Evolutionary conservation across 2,329 filamentous ascomycete genomes (phyloP), one percentile per base, ranked within the genome.

Genomic region (Colletotrichum paranaense): DNA sequence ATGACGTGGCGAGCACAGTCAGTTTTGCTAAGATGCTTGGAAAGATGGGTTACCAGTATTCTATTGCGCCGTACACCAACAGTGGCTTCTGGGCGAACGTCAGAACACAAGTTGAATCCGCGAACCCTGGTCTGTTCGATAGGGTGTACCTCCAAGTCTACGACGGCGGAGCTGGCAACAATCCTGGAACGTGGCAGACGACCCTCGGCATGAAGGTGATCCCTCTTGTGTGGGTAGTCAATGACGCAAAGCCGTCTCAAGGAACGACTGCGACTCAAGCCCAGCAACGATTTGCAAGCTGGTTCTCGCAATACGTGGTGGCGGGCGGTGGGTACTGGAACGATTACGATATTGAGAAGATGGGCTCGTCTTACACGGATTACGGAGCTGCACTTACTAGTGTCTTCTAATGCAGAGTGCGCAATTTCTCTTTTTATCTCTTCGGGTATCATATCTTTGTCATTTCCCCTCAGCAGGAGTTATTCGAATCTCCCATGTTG

Each of bases 341-440:
- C 58, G 84, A 86, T 72, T 86, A 81, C 68, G 85, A 86, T 72
- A 84, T 86, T 56, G 84, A 86, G 79, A 85, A 84, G 77, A 85
- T 85, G 81, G 76, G 76, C 7, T 75, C 81, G 46, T 83, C 81
- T 2, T 86, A 86, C 62, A 62, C 16, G 14, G 77, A 79, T 2
- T 83, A 83, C 66, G 81, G 79, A 5, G 67, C 75, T 22, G 80
- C 78, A 0, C 67, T 81, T 38, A 74, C 53, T 3, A 74, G 16
- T 8, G 42, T 79, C 0, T 80, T 80, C 84, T 35, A 30, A 22
- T 60, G 55, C 35, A 38, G 11, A 3, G 9, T 32, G 19, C 42
- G 19, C 16, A n/a, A 19, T 22, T 2, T 19, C 38, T 42, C 38
- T 4, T 9, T 46, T 8, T 49, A 19, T n/a, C 8, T 22, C 7